These are phyloP conservation scores for Naganishia vishniacii DNA, from an alignment of 768 basidiomycete genomes.

Conservation along the genomic window DNA sequence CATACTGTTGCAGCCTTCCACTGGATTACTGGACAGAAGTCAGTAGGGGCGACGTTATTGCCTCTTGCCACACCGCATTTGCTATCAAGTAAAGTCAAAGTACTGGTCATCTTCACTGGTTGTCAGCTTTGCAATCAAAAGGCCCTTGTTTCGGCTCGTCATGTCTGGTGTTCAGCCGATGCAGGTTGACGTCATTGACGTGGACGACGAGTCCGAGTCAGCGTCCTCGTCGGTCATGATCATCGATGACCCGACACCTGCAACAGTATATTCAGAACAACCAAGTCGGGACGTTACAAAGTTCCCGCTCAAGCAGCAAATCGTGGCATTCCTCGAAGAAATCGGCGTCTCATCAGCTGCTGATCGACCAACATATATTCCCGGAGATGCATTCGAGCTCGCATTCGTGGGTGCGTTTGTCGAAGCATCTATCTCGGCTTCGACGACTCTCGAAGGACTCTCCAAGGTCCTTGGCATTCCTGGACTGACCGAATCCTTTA, in stretches of 20 bases:
- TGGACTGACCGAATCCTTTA: constrained; percentile 61
- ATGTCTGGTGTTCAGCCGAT: constrained; percentile 19
- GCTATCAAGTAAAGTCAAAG: constrained; percentile 4
- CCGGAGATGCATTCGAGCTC: background rate
- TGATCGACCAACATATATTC: constrained; percentile 4
- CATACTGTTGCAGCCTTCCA: too few species aligned
- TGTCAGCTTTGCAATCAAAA: constrained; percentile 9
- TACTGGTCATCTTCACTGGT: constrained; percentile 16
- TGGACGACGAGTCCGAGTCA: constrained; percentile 12
- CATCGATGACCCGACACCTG: constrained; percentile 2
- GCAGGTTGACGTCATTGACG: constrained; percentile 21
- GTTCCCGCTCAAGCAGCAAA: constrained; percentile 9
- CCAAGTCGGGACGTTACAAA: background rate
- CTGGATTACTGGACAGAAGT: too few species aligned
- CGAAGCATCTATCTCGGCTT: background rate
- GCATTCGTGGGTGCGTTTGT: background rate
- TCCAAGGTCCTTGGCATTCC: constrained; percentile 61
- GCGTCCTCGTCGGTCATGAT: constrained; percentile 12
- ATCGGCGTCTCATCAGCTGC: constrained; percentile 6
- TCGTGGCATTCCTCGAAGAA: constrained; percentile 3
- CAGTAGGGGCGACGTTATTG: background rate
- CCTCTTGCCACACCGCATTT: background rate
- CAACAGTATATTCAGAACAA: background rate
- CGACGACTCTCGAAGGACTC: constrained; percentile 44
- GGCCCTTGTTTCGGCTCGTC: background rate